Base-by-base conservation (phyloP, 495 filamentous ascomycete species). In the Melanomma pulvis-pyrius region DNA sequence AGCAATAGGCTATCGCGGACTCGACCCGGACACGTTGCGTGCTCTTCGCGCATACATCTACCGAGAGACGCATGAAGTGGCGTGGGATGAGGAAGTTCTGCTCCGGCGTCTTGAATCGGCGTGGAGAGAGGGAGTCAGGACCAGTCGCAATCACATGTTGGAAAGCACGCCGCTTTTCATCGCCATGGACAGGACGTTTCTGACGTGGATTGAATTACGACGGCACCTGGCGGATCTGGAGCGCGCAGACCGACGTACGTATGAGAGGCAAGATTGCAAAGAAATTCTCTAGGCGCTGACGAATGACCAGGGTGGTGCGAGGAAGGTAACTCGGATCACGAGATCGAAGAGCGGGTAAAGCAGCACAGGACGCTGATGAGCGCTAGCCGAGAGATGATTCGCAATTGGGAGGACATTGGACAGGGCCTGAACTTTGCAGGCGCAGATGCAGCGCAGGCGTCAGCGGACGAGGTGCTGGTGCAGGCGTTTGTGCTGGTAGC, bases 201-300 rank as follows among this genome's bases (percentile, higher is more conserved):
- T 67, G 13, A 67, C 58, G 13, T 67, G 65, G 65, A 61, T 67
- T 17, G 65, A 67, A 25, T 46, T 65, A 5, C 24, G 30, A 44
- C 53, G 63, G 19, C 63, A 65, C 32, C 55, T 65, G n/a, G 63
- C 63, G 24, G 63, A 65, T 15, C 47, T 65, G 24, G 55, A 65
- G 7, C 63, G 55, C 13, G 55, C 52, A n/a, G 39, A 59, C 29
- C 53, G 50, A 44, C 53, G 63, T 65, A 32, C 8, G 63, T 56
- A 48, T 26, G 25, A 44, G 8, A 15, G 9, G n/a, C 8, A 3
- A 44, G 9, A 44, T 44, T 44, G 39, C 39, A 44, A 44, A 15
- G 6, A 36, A 36, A 13, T 44, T n/a, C 39, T 44, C 39, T 44
- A 44, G 39, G 12, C 60, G 11, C 41, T 46, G 44, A 36, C 48